Conservation (phyloP, 176 grass and related monocot genomes). For the Bromus sterilis region DNA sequence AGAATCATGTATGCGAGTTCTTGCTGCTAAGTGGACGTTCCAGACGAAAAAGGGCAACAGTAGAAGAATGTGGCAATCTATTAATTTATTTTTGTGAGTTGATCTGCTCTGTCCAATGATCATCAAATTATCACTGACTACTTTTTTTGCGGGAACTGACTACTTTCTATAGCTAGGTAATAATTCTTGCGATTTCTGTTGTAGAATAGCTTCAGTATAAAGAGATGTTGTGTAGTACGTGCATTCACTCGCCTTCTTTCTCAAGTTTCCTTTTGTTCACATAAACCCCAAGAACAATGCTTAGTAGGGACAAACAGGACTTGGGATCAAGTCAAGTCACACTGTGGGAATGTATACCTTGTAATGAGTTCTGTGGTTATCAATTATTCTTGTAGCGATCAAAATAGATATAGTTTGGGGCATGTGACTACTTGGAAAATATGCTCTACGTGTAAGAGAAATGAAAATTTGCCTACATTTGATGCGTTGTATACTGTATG, state of each 20-base stretch:
- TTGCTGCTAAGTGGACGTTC: conserved; percentile 14
- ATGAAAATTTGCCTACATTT: no score
- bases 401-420: conserved; percentile 52
- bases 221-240: conserved; percentile 47
- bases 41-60: conserved; percentile 6
- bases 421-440: conserved; percentile 63
- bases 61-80: conserved; percentile 12
- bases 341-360: conserved; percentile 45
- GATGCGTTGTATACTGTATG: no score
- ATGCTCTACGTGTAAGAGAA: no score
- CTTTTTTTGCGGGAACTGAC: no score
- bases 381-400: conserved; percentile 61
- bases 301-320: neutral
- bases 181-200: conserved; percentile 18
- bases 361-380: conserved; percentile 78
- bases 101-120: neutral
- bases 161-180: conserved; percentile 23
- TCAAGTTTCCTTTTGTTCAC: conserved; percentile 61
- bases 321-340: neutral
- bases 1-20: conserved; percentile 35
- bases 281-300: neutral
- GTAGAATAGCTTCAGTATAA: conserved; percentile 31
- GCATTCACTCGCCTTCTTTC: conserved; percentile 80
- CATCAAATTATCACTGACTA: conserved; percentile 17
- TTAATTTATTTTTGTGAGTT: conserved; percentile 11